Evolutionary conservation across 2,329 filamentous ascomycete species (phyloP).

Genomic region (Sporothrix inflata): DNA sequence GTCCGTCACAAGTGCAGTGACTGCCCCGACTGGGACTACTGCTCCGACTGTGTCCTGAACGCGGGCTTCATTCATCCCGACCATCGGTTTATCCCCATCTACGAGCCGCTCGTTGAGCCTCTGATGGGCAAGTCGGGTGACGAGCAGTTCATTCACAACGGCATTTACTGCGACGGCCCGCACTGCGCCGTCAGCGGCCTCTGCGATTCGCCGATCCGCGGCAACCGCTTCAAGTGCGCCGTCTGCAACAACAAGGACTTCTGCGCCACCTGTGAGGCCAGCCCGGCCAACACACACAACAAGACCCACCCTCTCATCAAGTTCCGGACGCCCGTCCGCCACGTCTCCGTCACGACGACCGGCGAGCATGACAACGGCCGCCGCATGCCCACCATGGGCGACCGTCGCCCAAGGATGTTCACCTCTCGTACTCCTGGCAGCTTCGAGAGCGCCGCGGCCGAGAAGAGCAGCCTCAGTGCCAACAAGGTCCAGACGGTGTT

Average conservation of each 20-base stretch:
- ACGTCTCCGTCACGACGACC: constrained; percentile 82
- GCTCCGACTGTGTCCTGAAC: constrained; percentile 71
- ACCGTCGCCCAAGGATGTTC: constrained; percentile 47
- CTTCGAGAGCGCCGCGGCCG: background rate
- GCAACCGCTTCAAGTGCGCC: constrained; percentile 93
- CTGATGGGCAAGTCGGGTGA: too few relatives aligned
- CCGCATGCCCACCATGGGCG: constrained; percentile 71
- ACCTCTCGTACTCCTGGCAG: too few relatives aligned
- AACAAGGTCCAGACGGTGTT: constrained; percentile 64
- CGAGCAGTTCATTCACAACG: constrained; percentile 65
- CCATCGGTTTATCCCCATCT: constrained; percentile 89
- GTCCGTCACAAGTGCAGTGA: constrained; percentile 95
- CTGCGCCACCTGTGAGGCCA: constrained; percentile 90
- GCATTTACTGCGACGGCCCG: constrained; percentile 94
- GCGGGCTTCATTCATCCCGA: constrained; percentile 72
- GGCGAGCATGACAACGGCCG: constrained; percentile 74
- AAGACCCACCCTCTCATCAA: constrained; percentile 96
- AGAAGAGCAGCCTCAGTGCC: constrained; percentile 13
- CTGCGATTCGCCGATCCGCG: constrained; percentile 67
- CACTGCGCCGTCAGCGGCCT: constrained; percentile 66
- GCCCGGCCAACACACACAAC: constrained; percentile 83
- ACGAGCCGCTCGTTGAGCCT: constrained; percentile 56
- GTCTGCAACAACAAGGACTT: constrained; percentile 95
- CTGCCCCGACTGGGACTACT: constrained; percentile 98
- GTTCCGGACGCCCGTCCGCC: constrained; percentile 89